phyloP scores from a whole-genome alignment of 2,329 filamentous ascomycete species.

The Aspergillus neoniger region DNA sequence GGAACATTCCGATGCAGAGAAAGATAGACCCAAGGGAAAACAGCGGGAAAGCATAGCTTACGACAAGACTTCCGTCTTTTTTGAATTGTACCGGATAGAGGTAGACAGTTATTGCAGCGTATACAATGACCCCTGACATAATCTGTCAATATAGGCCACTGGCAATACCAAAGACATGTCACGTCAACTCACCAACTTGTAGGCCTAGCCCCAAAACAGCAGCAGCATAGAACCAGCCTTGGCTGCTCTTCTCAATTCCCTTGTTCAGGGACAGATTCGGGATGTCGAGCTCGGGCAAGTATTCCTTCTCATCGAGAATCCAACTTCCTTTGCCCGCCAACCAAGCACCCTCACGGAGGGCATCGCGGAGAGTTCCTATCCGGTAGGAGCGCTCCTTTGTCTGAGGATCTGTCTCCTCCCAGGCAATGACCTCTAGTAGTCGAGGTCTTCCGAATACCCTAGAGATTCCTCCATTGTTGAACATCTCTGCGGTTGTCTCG shows the following conservation, averaged over 20 bases:
- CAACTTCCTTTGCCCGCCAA: conserved; percentile 7
- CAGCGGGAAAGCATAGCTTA: conserved; percentile 38
- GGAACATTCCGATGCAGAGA: conserved; percentile 37
- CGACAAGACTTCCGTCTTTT: conserved; percentile 27
- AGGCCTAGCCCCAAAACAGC: conserved; percentile 29
- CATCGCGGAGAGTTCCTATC: conserved; percentile 32
- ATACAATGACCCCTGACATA: conserved; percentile 29
- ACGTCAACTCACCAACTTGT: conserved; percentile 30
- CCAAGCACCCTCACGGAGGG: conserved; percentile 28
- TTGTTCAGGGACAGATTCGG: conserved; percentile 42
- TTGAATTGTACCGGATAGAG: conserved; percentile 28
- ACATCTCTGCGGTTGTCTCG: conserved; percentile 49
- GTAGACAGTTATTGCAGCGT: conserved; percentile 34
- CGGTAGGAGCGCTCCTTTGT: conserved; percentile 22
- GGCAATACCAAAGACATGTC: neutral
- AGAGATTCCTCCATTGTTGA: conserved; percentile 45
- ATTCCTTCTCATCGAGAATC: conserved; percentile 14
- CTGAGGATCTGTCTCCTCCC: conserved; percentile 45
- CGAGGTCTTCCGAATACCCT: conserved; percentile 38
- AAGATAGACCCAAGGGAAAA: conserved; percentile 36
- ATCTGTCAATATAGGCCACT: neutral
- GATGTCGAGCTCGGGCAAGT: conserved; percentile 31
- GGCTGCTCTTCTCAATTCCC: conserved; percentile 32
- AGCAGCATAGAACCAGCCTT: conserved; percentile 34
- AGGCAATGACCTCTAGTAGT: conserved; percentile 41